Conservation (phyloP, 1,139 yeast genomes). For the Pichia terricola region DNA sequence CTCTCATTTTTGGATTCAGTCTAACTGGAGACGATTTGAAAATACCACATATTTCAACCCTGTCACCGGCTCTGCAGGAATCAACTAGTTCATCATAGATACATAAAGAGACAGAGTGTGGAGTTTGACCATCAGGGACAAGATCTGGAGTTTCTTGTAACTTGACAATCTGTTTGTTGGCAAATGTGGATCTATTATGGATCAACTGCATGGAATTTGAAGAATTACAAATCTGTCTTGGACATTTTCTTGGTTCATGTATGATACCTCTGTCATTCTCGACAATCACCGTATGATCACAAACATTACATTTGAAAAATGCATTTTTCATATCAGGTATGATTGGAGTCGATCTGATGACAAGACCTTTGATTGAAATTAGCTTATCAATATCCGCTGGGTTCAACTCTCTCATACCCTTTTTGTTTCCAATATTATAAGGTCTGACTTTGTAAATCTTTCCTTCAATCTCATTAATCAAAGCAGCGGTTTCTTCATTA, state of each 20-base stretch:
- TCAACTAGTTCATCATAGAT: constrained; percentile 96
- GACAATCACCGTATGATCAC: constrained; percentile 87
- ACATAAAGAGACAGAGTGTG: constrained; percentile 89
- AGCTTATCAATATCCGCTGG: constrained; percentile 94
- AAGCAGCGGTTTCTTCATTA: constrained; percentile 13
- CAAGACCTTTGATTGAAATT: constrained; percentile 85
- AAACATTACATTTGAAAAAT: constrained; percentile 88
- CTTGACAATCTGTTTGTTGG: constrained; percentile 89
- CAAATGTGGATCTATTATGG: constrained; percentile 87
- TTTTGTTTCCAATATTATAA: constrained; percentile 55
- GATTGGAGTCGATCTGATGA: constrained; percentile 78
- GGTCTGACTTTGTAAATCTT: constrained; percentile 84
- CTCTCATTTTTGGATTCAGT: constrained; percentile 76
- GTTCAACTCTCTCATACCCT: constrained; percentile 89
- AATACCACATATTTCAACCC: constrained; percentile 91
- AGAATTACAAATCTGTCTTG: constrained; percentile 79
- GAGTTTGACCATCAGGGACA: constrained; percentile 99
- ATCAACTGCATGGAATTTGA: constrained; percentile 81
- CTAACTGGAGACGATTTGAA: constrained; percentile 90
- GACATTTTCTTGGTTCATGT: constrained; percentile 88
- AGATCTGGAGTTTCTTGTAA: constrained; percentile 95
- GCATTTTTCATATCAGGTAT: constrained; percentile 98
- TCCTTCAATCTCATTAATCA: constrained; percentile 66
- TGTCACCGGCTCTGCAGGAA: constrained; percentile 91
- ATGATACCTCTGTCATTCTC: constrained; percentile 93